Evolutionary conservation across 805 yeast species (phyloP).

Genomic region (Komagataella populi): DNA sequence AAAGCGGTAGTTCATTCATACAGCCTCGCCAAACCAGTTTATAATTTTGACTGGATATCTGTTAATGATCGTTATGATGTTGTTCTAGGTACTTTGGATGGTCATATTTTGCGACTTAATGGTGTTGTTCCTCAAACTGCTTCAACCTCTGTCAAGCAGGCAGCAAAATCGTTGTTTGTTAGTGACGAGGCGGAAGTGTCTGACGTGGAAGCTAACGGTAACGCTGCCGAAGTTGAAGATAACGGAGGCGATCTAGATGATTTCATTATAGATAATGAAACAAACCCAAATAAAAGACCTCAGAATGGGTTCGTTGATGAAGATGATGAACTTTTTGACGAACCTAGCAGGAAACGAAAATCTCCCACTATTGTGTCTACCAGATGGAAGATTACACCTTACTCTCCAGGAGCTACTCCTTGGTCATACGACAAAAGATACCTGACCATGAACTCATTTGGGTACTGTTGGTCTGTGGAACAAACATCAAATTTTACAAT

Average conservation of each 20-base stretch:
- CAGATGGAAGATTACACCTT: constrained; percentile 36
- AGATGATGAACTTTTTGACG: constrained; percentile 1
- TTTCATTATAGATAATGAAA: constrained; percentile 54
- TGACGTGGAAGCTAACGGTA: constrained; percentile 6
- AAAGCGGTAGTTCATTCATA: constrained; percentile 5
- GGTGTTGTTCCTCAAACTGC: constrained; percentile 1
- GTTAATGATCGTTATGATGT: constrained; percentile 11
- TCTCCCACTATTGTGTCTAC: not conserved
- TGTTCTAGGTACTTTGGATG: constrained; percentile 28
- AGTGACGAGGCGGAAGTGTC: constrained; percentile 8
- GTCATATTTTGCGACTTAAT: constrained; percentile 19
- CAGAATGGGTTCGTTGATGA: constrained; percentile 1
- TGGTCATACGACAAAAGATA: constrained; percentile 62
- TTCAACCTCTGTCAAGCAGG: constrained; percentile 1
- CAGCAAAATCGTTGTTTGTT: constrained; percentile 2
- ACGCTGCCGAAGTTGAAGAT: constrained; percentile 8
- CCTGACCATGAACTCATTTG: constrained; percentile 65
- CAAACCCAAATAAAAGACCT: constrained; percentile 14
- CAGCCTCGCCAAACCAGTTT: not conserved
- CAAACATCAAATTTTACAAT: constrained; percentile 49
- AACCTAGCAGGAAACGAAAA: not conserved
- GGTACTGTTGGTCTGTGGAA: constrained; percentile 70
- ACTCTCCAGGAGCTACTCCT: constrained; percentile 83
- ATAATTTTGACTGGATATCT: constrained; percentile 20
- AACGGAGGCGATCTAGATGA: constrained; percentile 23